These are phyloP conservation scores for Fusarium neocosmosporiellum DNA, from an alignment of 2,329 filamentous ascomycete genomes.

Conservation along the genomic window DNA sequence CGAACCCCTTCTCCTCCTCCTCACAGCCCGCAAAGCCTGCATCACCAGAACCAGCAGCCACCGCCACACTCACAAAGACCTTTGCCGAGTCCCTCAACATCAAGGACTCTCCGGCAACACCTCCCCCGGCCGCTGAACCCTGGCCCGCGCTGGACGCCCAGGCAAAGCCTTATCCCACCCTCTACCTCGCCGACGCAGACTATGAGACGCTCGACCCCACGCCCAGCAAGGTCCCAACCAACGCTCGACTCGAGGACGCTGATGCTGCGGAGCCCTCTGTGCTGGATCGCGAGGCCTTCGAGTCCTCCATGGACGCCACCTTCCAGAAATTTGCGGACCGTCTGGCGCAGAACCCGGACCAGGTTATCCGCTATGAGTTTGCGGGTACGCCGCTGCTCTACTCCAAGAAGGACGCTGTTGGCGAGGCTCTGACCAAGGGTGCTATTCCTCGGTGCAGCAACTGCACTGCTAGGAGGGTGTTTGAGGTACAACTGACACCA, in stretches of 20 bases:
- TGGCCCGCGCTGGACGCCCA: conserved; percentile 79
- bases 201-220: conserved; percentile 84
- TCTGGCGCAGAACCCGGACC: conserved; percentile 82
- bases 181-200: conserved; percentile 87
- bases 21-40: conserved; percentile 47
- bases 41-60: conserved; percentile 40
- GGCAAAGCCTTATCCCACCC: conserved; percentile 77
- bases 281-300: conserved; percentile 78
- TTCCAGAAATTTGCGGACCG: conserved; percentile 86
- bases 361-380: conserved; percentile 85
- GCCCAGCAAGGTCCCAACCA: conserved; percentile 61
- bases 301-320: conserved; percentile 77
- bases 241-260: conserved; percentile 56
- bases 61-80: conserved; percentile 63
- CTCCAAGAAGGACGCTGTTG: conserved; percentile 79
- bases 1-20: conserved; percentile 46
- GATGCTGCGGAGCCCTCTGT: conserved; percentile 53
- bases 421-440: conserved; percentile 66
- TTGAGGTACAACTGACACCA: conserved; percentile 93
- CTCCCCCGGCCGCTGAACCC: conserved; percentile 65
- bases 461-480: conserved; percentile 80
- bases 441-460: conserved; percentile 80
- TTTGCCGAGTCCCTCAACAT: conserved; percentile 83
- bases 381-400: conserved; percentile 81
- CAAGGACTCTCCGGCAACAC: conserved; percentile 62